Evolutionary conservation across 1,139 yeast genomes (phyloP).

Genomic region (Pichia norvegensis): DNA sequence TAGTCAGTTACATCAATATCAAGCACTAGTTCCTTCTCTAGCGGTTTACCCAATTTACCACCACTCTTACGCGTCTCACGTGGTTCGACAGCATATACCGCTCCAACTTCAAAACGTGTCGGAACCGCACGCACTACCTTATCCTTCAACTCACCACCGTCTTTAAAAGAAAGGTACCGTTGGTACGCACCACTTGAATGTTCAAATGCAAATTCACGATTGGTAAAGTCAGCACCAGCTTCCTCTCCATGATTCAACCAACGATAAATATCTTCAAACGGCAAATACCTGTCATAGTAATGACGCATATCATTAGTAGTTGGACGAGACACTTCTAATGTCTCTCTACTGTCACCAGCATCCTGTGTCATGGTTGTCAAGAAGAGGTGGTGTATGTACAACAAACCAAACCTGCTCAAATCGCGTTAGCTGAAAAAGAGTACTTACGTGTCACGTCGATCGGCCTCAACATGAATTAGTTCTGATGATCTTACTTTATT

Average conservation of each 20-base stretch:
- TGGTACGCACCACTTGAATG: slow-evolving; percentile 78
- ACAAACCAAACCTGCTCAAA: too few relatives aligned
- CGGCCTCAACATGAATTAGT: too few relatives aligned
- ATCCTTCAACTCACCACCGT: slow-evolving; percentile 64
- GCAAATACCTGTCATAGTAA: slow-evolving; percentile 66
- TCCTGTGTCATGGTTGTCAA: not conserved
- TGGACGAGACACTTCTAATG: slow-evolving; percentile 9
- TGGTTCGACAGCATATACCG: slow-evolving; percentile 82
- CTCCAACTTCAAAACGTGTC: slow-evolving; percentile 91
- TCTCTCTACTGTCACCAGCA: not conserved
- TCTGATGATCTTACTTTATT: too few relatives aligned
- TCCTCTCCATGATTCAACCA: slow-evolving; percentile 83
- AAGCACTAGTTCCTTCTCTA: slow-evolving; percentile 80
- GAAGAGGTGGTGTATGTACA: too few relatives aligned
- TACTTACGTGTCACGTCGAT: not conserved
- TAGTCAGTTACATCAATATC: slow-evolving; percentile 98
- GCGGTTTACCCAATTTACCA: slow-evolving; percentile 78
- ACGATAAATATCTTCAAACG: slow-evolving; percentile 66
- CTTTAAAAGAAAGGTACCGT: slow-evolving; percentile 72
- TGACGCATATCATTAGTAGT: slow-evolving; percentile 47
- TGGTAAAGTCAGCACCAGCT: slow-evolving; percentile 57
- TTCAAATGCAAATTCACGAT: slow-evolving; percentile 92
- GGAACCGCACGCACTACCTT: slow-evolving; percentile 73
- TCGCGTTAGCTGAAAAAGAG: too few relatives aligned
- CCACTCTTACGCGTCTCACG: slow-evolving; percentile 62